Percentiles rank a stretch among this genome's conserved stretches.
These are phyloP conservation scores for Claviceps cyperi DNA, from an alignment of 2,329 filamentous ascomycete genomes.

Conservation along the genomic window DNA sequence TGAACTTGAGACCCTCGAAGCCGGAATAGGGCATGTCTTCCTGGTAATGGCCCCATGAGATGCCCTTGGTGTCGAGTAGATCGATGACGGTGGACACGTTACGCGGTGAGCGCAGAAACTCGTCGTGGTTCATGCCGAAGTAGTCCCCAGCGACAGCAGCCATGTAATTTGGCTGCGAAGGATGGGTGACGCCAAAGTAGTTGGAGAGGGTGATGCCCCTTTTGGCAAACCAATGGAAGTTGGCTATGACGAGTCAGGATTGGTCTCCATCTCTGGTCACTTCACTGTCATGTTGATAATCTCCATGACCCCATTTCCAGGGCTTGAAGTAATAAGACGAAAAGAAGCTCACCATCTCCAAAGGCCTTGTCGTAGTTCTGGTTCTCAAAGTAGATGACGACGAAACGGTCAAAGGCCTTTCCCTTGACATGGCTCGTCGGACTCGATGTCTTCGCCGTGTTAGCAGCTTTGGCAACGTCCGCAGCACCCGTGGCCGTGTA, in stretches of 20 bases:
- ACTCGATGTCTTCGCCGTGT: constrained; percentile 44
- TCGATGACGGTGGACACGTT: constrained; percentile 57
- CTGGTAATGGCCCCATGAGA: constrained; percentile 60
- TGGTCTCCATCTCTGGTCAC: too few relatives aligned
- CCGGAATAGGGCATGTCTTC: constrained; percentile 66
- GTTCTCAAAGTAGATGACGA: constrained; percentile 67
- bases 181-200: constrained; percentile 51
- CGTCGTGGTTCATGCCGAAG: constrained; percentile 58
- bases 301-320: background rate
- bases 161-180: constrained; percentile 64
- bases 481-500: constrained; percentile 38
- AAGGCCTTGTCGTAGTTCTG: constrained; percentile 51
- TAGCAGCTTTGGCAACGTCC: constrained; percentile 39
- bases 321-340: background rate
- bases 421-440: constrained; percentile 53
- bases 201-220: constrained; percentile 19
- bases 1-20: constrained; percentile 48
- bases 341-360: constrained; percentile 37
- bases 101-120: constrained; percentile 39
- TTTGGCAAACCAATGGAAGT: constrained; percentile 15
- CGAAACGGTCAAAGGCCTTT: constrained; percentile 57
- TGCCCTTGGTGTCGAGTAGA: constrained; percentile 47
- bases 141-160: constrained; percentile 55
- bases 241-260: constrained; percentile 8
- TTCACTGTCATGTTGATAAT: too few relatives aligned